phyloP scores from a whole-genome alignment of 768 basidiomycete genomes.

The Crucibulum laeve region DNA sequence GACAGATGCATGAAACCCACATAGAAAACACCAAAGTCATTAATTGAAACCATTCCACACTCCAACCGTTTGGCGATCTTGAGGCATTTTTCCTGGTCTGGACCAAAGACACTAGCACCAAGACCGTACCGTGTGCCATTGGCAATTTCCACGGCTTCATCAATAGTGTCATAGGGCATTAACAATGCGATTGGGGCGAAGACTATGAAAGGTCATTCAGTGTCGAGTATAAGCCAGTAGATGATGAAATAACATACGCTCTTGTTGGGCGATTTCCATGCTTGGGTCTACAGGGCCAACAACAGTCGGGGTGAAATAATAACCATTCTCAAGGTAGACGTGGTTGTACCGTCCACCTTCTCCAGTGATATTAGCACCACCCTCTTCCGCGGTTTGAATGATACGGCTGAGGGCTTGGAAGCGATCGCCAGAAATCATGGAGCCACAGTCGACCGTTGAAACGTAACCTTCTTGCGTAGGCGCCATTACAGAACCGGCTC shows the following conservation, averaged over 20 bases:
- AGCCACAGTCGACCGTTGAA: constrained; percentile 76
- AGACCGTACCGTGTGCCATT: constrained; percentile 88
- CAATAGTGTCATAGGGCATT: constrained; percentile 77
- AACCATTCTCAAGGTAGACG: constrained; percentile 62
- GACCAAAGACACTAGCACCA: constrained; percentile 93
- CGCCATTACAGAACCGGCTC: constrained; percentile 74
- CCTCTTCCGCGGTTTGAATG: constrained; percentile 62
- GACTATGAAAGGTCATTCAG: constrained; percentile 38
- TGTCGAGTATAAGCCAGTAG: background rate
- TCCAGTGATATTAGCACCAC: constrained; percentile 63
- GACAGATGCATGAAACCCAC: constrained; percentile 34
- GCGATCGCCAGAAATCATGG: constrained; percentile 76
- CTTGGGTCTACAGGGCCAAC: constrained; percentile 69
- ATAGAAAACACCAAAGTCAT: constrained; percentile 91
- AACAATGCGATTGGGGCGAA: constrained; percentile 92
- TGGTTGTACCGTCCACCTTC: constrained; percentile 60
- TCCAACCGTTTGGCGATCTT: constrained; percentile 78
- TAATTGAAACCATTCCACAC: constrained; percentile 96
- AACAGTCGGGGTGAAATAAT: constrained; percentile 86
- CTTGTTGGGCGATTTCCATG: constrained; percentile 76
- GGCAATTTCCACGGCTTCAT: constrained; percentile 84
- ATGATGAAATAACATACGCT: constrained; percentile 48
- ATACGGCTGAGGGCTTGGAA: constrained; percentile 67
- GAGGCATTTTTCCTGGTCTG: constrained; percentile 71
- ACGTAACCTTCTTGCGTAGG: constrained; percentile 65